These are phyloP conservation scores for Bryum argenteum DNA, from an alignment of 225 moss, liverwort and hornwort genomes.

Conservation along the genomic window DNA sequence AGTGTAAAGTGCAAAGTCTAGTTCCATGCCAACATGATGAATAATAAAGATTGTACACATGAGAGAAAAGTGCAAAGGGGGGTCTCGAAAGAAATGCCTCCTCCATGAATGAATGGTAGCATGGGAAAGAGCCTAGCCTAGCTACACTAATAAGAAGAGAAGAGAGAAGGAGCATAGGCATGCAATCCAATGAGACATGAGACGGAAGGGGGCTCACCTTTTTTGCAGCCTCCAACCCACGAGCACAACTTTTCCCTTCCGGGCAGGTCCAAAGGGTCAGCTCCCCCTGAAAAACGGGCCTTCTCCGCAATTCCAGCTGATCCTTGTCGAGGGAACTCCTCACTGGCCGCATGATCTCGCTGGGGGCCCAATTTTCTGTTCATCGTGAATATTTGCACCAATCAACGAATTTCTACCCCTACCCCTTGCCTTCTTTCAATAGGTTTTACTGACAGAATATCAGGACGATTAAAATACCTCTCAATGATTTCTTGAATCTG, in stretches of 20 bases:
- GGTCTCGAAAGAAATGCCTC: too few species aligned
- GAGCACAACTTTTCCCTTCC: too few species aligned
- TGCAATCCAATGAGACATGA: background rate
- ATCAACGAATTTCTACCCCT: background rate
- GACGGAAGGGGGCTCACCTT: background rate
- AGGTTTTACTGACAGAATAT: conserved; percentile 14
- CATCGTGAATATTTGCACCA: background rate
- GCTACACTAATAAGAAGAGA: too few species aligned
- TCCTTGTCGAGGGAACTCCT: background rate
- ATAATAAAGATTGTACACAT: background rate
- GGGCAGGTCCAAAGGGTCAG: background rate
- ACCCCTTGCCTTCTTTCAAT: too few species aligned
- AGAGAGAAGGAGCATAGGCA: background rate
- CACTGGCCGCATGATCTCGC: conserved; percentile 30
- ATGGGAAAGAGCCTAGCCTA: too few species aligned
- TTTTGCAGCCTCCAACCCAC: background rate
- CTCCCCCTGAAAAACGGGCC: background rate
- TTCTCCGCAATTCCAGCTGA: conserved; percentile 21
- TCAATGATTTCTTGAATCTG: conserved; percentile 36
- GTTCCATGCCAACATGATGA: background rate
- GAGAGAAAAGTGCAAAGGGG: background rate
- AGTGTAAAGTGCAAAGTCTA: background rate
- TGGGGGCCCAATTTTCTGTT: background rate
- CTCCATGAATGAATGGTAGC: too few species aligned
- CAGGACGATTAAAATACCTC: conserved; percentile 26